A percentile compares a stretch with the other conserved stretches of the same genome.
phyloP scores from a whole-genome alignment of 768 basidiomycete species.

The Amanita jacksonii region DNA sequence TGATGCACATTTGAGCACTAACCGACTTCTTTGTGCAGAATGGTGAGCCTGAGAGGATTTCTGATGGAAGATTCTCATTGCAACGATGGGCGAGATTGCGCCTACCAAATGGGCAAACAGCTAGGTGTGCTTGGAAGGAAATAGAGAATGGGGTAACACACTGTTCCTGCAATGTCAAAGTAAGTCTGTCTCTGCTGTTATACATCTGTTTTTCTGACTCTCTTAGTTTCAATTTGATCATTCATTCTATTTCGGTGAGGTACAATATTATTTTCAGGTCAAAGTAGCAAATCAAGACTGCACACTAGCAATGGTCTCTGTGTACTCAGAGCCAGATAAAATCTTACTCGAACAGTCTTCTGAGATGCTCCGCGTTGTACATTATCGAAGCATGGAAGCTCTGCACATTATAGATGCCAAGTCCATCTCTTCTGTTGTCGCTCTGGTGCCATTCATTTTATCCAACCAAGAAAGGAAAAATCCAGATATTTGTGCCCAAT shows the following conservation, averaged over 20 bases:
- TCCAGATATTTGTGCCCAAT: constrained; percentile 10
- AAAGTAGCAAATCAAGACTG: not conserved
- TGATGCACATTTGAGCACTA: not conserved
- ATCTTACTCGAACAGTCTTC: not conserved
- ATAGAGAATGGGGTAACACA: not conserved
- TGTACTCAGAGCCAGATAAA: constrained; percentile 4
- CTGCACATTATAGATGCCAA: not conserved
- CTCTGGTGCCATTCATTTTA: constrained; percentile 10
- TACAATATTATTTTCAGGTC: constrained; percentile 2
- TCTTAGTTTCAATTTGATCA: not conserved
- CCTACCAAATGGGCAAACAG: constrained; percentile 16
- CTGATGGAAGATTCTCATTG: not conserved
- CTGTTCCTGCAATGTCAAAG: constrained; percentile 8
- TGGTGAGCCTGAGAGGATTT: not conserved
- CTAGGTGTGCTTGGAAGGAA: constrained; percentile 14
- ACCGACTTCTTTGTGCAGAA: not conserved
- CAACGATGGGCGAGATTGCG: constrained; percentile 13
- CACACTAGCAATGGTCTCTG: constrained; percentile 3
- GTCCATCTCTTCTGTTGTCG: constrained; percentile 8
- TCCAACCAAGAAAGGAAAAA: not conserved
- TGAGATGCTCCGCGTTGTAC: not conserved
- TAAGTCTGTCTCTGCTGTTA: constrained; percentile 1
- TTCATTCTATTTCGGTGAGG: constrained; percentile 2
- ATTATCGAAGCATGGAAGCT: not conserved
- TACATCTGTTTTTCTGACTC: not conserved